These are phyloP conservation scores for Tetrapyrgos nigripes DNA, from an alignment of 1,284 basidiomycete genomes.

Conservation along the genomic window DNA sequence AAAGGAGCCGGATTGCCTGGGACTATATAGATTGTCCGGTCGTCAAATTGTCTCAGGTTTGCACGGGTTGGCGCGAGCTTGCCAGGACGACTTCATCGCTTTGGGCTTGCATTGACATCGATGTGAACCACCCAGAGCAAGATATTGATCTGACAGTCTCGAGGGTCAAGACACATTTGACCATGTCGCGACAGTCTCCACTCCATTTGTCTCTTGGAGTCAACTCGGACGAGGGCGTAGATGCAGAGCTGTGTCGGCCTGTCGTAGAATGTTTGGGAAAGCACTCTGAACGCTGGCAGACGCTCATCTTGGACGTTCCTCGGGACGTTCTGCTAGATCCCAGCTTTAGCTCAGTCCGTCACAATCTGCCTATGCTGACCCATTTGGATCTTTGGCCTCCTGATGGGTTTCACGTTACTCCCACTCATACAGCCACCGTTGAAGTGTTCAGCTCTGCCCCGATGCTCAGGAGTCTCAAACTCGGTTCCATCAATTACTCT, in stretches of 20 bases:
- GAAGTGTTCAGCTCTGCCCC: too few relatives aligned
- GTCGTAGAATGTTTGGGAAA: not conserved
- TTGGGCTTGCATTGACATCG: not conserved
- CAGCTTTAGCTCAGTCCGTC: not conserved
- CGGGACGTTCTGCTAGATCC: not conserved
- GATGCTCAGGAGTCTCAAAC: too few relatives aligned
- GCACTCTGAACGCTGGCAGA: not conserved
- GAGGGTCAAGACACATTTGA: not conserved
- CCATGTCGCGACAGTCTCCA: not conserved
- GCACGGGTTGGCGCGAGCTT: not conserved
- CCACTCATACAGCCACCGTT: too few relatives aligned
- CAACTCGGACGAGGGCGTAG: not conserved
- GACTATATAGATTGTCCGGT: not conserved
- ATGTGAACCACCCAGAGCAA: not conserved
- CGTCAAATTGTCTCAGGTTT: not conserved
- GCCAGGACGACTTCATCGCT: not conserved
- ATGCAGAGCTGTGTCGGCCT: too few relatives aligned
- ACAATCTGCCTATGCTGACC: not conserved
- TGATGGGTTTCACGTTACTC: too few relatives aligned
- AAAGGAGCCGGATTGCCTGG: too few relatives aligned
- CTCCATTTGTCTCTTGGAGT: not conserved
- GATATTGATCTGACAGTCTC: not conserved
- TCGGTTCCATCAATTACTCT: too few relatives aligned
- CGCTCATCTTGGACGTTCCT: not conserved
- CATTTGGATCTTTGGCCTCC: not conserved